Conservation (phyloP, 148 eudicot species). For the Fagopyrum homotropicum region DNA sequence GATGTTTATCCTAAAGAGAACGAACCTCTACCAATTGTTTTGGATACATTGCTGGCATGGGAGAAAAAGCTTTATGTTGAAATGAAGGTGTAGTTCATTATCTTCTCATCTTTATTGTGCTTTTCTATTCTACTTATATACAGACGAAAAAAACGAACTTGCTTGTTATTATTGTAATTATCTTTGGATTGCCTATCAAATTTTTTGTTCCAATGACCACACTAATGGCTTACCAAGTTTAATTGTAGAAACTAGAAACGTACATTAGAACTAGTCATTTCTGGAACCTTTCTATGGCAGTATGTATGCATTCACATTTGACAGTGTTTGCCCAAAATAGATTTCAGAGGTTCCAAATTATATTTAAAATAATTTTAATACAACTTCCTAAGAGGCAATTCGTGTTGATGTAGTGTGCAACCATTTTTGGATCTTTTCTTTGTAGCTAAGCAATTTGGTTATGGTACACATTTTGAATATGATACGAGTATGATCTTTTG, state of each 20-base stretch:
- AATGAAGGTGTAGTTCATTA: slow-evolving; percentile 61
- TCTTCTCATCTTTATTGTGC: background rate
- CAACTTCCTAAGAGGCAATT: background rate
- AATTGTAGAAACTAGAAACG: background rate
- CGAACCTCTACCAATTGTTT: slow-evolving; percentile 84
- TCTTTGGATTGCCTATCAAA: background rate
- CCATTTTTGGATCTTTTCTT: background rate
- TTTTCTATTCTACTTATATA: background rate
- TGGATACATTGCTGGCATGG: slow-evolving; percentile 93
- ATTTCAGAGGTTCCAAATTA: background rate
- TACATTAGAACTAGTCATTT: too few species aligned
- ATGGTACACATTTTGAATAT: background rate
- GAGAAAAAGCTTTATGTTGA: slow-evolving; percentile 97
- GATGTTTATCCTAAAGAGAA: slow-evolving; percentile 48
- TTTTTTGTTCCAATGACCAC: background rate
- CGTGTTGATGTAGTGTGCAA: background rate
- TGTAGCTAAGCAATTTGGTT: background rate
- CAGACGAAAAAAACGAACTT: background rate
- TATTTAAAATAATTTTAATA: background rate
- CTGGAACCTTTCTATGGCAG: too few species aligned
- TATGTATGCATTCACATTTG: too few species aligned
- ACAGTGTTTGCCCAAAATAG: background rate
- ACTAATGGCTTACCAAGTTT: background rate
- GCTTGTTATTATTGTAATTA: background rate
- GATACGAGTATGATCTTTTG: too few species aligned